phyloP scores from a whole-genome alignment of 2,329 filamentous ascomycete genomes.

The Alternaria gaisen region DNA sequence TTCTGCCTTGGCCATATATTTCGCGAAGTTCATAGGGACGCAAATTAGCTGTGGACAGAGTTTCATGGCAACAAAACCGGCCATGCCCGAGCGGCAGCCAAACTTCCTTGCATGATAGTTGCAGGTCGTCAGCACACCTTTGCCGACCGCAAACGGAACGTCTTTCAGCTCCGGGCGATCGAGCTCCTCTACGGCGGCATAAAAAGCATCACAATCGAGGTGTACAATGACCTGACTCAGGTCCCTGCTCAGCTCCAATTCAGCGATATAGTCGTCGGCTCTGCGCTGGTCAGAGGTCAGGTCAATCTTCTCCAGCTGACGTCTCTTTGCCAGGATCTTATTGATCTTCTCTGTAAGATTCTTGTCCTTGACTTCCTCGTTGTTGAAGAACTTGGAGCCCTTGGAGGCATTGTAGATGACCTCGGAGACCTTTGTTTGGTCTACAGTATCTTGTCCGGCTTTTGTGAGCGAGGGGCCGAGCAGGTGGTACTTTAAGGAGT shows the following conservation, averaged over 20 bases:
- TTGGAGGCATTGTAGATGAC: constrained; percentile 97
- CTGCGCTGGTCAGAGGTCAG: constrained; percentile 75
- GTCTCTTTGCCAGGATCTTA: constrained; percentile 77
- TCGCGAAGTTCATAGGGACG: constrained; percentile 85
- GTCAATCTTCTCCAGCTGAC: constrained; percentile 77
- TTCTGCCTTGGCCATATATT: constrained; percentile 88
- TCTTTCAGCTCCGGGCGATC: constrained; percentile 81
- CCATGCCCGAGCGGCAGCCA: constrained; percentile 94
- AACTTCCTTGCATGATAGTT: constrained; percentile 93
- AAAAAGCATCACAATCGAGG: constrained; percentile 97
- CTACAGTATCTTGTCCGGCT: constrained; percentile 90
- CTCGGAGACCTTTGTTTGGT: constrained; percentile 92
- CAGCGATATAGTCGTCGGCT: constrained; percentile 81
- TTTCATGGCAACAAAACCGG: constrained; percentile 92
- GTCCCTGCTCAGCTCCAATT: constrained; percentile 81
- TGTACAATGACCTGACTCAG: constrained; percentile 87
- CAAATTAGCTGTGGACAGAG: constrained; percentile 87
- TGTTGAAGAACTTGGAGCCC: constrained; percentile 94
- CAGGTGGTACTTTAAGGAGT: constrained; percentile 86
- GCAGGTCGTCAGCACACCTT: constrained; percentile 73
- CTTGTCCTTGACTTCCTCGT: constrained; percentile 84
- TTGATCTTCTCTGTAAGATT: constrained; percentile 86
- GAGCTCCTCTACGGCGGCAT: constrained; percentile 85
- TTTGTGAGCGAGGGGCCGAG: constrained; percentile 93
- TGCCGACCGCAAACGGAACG: constrained; percentile 90